Base-by-base conservation (phyloP, 805 yeast genomes). In the Candida nemodendra region DNA sequence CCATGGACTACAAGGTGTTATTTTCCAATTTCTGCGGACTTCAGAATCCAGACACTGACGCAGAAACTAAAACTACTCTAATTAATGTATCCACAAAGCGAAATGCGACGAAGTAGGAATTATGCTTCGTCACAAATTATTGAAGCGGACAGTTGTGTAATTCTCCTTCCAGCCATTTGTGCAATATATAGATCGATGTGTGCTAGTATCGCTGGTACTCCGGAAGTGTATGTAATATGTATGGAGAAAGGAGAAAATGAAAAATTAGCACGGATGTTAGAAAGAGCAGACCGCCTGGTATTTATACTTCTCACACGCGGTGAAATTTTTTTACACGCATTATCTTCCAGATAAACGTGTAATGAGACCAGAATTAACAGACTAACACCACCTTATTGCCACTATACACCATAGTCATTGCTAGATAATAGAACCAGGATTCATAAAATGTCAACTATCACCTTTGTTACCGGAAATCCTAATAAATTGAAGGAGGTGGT, bases 401-500 rank as follows among this genome's bases (percentile, higher is more conserved):
- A n/a, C n/a, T n/a, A n/a, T n/a, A n/a, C n/a, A n/a, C n/a, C n/a
- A n/a, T n/a, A n/a, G n/a, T n/a, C n/a, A n/a, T n/a, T n/a, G n/a
- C n/a, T n/a, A n/a, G 24, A 21, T 21, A 21, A 21, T 7, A 21
- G 11, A 21, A 21, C 24, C 24, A 21, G 24, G 24, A 21, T 23
- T 21, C 19, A 15, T 27, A 21, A 6, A 11, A 56, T 54, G 57
- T 27, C 53, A 2, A 54, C 49, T 9, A 47, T 63, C 12, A 60
- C 66, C 1, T 64, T 64, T 53, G 68, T 64, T 14, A 64, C 96
- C 1, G 98, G 99, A 18, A 90, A 90, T 62, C 77, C 78, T 38
- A 89, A 91, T 65, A 93, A 93, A 62, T 72, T 90, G 43, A 78
- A 74, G 48, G 99, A 91, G 62, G 95, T 91, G 16, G 73, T 81